A percentile compares a stretch with the other conserved stretches of the same genome.
Evolutionary conservation across 2,329 filamentous ascomycete genomes (phyloP).

Genomic region (Aureobasidium sp.): DNA sequence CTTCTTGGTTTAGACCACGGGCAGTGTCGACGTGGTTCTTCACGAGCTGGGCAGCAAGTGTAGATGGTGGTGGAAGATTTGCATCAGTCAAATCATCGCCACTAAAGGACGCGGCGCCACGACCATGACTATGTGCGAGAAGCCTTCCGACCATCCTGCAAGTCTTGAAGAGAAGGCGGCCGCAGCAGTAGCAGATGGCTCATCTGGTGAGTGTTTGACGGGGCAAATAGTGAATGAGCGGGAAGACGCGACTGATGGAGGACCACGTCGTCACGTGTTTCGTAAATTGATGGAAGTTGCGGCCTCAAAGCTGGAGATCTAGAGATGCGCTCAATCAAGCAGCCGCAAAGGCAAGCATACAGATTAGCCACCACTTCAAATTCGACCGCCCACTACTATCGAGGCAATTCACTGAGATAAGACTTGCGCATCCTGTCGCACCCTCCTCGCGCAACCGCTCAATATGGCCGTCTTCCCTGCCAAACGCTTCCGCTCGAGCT

Average conservation of each 20-base stretch:
- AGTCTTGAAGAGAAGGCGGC: background rate
- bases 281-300: background rate
- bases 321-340: background rate
- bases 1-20: background rate
- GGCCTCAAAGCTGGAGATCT: background rate
- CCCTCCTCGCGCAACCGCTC: background rate
- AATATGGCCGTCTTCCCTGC: conserved; percentile 29
- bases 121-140: background rate
- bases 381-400: background rate
- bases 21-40: conserved; percentile 58
- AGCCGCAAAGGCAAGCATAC: background rate
- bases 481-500: conserved; percentile 53
- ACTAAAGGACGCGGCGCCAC: conserved; percentile 23
- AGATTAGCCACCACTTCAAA: too few relatives aligned
- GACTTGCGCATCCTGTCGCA: background rate
- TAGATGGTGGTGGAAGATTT: conserved; percentile 55
- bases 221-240: background rate
- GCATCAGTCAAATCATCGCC: conserved; percentile 10
- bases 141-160: conserved; percentile 17
- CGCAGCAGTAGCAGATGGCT: background rate
- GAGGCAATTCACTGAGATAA: background rate
- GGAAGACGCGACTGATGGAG: conserved; percentile 4
- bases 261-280: background rate
- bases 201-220: background rate
- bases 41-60: conserved; percentile 79